Base-by-base conservation (phyloP, 1,284 basidiomycete genomes). In the Tilletiaria anomala region DNA sequence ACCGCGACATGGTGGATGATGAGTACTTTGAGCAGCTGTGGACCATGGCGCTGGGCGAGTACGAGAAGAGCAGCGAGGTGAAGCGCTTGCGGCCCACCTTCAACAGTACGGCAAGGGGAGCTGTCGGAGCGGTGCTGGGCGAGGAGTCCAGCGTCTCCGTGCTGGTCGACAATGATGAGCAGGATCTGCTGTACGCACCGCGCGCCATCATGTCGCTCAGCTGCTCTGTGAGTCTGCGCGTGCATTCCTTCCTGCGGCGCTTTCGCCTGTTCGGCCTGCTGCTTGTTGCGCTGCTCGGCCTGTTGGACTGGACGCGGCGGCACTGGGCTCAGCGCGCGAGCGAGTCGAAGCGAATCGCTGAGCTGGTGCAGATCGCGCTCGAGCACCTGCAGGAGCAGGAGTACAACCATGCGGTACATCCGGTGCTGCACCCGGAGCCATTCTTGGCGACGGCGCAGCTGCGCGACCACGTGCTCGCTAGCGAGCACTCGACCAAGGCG, bases 371-470 rank as follows among this genome's bases (percentile, higher is more conserved):
- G n/a, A 34, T 46, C 1, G 52, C 55, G 10, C 36, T 58, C 11
- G 47, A 53, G 8, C 42, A 42, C 22, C 40, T 64, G n/a, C 51
- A 56, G 36, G 44, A 47, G 35, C 57, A 58, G 70, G 85, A 91
- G 65, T 72, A 82, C 49, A 76, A 78, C 3, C 79, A 94, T 69
- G 79, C 87, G 64, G 76, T 77, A 48, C 87, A 93, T 65, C 84
- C 86, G 5, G 77, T 82, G 43, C 75, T 75, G 38, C 76, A 78
- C 24, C 78, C 86, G 1, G 74, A 79, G 43, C 77, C 85, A 2
- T 89, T 82, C 71, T 70, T 96, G 44, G 82, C 86, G 1, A 84
- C 86, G 5, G 72, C 83, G 37, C 89, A 94, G 61, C 75, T 99
- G 24, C 80, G 93, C 34, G 91, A 99, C 69, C 73, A 83, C 33